Conservation (phyloP, 75 land plant genomes). For the Chamaecyparis obtusa region DNA sequence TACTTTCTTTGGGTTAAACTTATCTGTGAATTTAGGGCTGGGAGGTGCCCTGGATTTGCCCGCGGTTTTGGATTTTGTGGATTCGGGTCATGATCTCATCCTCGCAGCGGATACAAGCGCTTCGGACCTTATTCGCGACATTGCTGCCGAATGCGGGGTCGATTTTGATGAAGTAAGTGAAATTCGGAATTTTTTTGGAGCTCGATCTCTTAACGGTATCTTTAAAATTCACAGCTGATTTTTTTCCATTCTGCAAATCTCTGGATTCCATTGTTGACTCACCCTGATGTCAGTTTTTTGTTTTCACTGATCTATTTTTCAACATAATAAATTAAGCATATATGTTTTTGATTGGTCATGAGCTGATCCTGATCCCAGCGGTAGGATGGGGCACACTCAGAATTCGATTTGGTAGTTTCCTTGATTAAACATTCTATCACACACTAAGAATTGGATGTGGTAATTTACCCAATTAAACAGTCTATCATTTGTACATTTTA, state of each 20-base stretch:
- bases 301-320: not conserved
- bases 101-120: conserved; percentile 67
- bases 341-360: no score
- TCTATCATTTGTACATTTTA: no score
- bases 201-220: not conserved
- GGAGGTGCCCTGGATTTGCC: conserved; percentile 77
- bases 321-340: not conserved
- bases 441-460: no score
- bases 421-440: no score
- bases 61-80: conserved; percentile 83
- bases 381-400: no score
- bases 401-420: no score
- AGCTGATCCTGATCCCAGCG: no score
- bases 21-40: conserved; percentile 50
- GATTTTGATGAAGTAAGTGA: conserved; percentile 91
- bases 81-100: conserved; percentile 90
- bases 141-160: conserved; percentile 89
- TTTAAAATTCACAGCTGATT: not conserved
- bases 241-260: no score
- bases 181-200: not conserved
- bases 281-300: not conserved
- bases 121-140: conserved; percentile 79
- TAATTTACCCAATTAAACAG: no score
- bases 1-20: not conserved
- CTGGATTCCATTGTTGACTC: not conserved